Evolutionary conservation across 208 protist species (phyloP).

Genomic region (Leishmania arabica): DNA sequence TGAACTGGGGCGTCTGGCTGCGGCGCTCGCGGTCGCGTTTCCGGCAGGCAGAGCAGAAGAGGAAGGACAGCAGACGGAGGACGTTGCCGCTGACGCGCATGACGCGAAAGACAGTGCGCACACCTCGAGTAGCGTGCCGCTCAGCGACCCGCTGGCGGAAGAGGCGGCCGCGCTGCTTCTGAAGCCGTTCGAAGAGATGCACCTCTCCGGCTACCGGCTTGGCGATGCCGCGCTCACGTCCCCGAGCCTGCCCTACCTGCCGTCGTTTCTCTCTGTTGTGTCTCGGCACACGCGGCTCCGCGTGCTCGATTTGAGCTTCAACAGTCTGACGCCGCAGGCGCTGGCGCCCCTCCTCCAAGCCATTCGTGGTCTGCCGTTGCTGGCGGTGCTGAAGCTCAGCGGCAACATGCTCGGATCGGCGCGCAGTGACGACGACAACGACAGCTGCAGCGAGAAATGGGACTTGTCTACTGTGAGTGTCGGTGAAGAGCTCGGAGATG

Average conservation of each 20-base stretch:
- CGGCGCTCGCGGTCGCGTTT: constrained; percentile 1
- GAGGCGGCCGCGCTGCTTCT: background rate
- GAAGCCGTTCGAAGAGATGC: constrained; percentile 20
- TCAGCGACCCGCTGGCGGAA: background rate
- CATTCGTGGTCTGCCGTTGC: constrained; percentile 16
- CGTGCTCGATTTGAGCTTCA: constrained; percentile 64
- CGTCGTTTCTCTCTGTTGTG: constrained; percentile 33
- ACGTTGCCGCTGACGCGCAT: background rate
- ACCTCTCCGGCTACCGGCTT: constrained; percentile 23
- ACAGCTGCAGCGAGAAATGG: constrained; percentile 6
- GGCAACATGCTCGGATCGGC: constrained; percentile 55
- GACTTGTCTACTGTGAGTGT: background rate
- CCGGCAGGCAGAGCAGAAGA: background rate
- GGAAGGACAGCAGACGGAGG: background rate
- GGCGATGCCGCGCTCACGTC: constrained; percentile 17
- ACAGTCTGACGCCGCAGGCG: constrained; percentile 35
- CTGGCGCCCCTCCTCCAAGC: constrained; percentile 36
- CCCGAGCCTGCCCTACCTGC: background rate
- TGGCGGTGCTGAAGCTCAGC: constrained; percentile 51
- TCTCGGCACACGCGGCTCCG: constrained; percentile 34
- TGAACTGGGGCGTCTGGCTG: background rate
- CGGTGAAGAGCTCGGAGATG: background rate
- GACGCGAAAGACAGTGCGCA: no score
- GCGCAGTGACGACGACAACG: background rate
- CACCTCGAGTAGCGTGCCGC: background rate